These are phyloP conservation scores for Tausonia pullulans DNA, from an alignment of 1,284 basidiomycete genomes.

Conservation along the genomic window DNA sequence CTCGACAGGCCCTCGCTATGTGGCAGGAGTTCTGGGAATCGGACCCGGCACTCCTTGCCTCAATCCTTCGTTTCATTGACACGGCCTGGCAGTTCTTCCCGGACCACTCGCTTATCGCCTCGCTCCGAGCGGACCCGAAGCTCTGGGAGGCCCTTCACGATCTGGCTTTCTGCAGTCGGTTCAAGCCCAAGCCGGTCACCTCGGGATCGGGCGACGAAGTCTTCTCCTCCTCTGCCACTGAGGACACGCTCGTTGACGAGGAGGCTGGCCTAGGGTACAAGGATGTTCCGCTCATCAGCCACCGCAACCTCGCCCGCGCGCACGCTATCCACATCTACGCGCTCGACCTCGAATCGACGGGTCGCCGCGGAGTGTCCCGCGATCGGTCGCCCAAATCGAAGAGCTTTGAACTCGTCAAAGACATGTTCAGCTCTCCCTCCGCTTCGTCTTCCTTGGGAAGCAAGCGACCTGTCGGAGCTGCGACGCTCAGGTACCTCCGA, in stretches of 20 bases:
- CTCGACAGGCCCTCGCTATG: conserved; percentile 50
- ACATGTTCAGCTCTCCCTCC: conserved; percentile 29
- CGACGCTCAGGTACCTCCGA: conserved; percentile 22
- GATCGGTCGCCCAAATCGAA: conserved; percentile 22
- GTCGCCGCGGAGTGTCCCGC: conserved; percentile 5
- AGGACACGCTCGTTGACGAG: conserved; percentile 16
- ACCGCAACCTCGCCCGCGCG: conserved; percentile 62
- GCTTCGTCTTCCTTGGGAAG: conserved; percentile 3
- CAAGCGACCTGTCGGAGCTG: conserved; percentile 23
- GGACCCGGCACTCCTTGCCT: conserved; percentile 63
- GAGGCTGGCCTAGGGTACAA: conserved; percentile 14
- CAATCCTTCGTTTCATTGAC: conserved; percentile 65
- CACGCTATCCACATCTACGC: conserved; percentile 54
- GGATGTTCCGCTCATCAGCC: conserved; percentile 35
- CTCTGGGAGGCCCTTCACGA: conserved; percentile 30
- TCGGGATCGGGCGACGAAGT: conserved; percentile 20
- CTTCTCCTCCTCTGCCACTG: neutral
- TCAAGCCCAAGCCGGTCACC: conserved; percentile 26
- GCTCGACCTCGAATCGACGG: conserved; percentile 28
- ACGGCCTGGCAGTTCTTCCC: conserved; percentile 53
- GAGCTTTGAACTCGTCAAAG: conserved; percentile 24
- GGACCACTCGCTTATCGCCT: conserved; percentile 12
- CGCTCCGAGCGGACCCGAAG: conserved; percentile 20
- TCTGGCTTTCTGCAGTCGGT: conserved; percentile 21
- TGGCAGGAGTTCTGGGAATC: conserved; percentile 64